Evolutionary conservation across 208 protist species (phyloP).

Genomic region (Herpetomonas tarakana): DNA sequence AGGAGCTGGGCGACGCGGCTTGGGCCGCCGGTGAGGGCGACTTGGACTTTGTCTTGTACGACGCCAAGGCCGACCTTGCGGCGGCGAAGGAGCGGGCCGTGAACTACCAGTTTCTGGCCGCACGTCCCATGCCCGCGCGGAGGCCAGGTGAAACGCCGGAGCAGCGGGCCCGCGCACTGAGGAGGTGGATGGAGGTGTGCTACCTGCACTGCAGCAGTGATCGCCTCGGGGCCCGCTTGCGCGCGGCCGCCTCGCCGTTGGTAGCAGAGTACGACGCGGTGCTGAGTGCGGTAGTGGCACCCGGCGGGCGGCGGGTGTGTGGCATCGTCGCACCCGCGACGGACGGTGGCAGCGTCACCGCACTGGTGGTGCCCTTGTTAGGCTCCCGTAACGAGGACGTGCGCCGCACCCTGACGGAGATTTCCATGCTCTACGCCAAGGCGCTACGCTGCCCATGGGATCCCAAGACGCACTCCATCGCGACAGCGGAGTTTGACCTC

Average conservation of each 20-base stretch:
- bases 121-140: slow-evolving; percentile 19
- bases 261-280: slow-evolving; percentile 44
- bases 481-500: slow-evolving; percentile 22
- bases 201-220: slow-evolving; percentile 14
- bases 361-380: slow-evolving; percentile 36
- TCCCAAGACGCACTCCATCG: slow-evolving; percentile 11
- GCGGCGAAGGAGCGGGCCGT: slow-evolving; percentile 6
- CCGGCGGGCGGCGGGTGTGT: slow-evolving; percentile 14
- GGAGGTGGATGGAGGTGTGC: slow-evolving; percentile 39
- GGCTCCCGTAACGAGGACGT: slow-evolving; percentile 7
- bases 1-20: neutral
- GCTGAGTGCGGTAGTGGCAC: slow-evolving; percentile 6
- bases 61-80: slow-evolving; percentile 2
- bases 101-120: slow-evolving; percentile 36
- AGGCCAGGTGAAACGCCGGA: slow-evolving; percentile 12
- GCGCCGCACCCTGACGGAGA: slow-evolving; percentile 20
- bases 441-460: slow-evolving; percentile 14
- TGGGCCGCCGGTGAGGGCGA: slow-evolving; percentile 9
- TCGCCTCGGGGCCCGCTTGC: slow-evolving; percentile 21
- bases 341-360: slow-evolving; percentile 15
- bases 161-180: slow-evolving; percentile 18
- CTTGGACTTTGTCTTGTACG: slow-evolving; percentile 51
- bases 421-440: slow-evolving; percentile 42
- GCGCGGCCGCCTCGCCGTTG: slow-evolving; percentile 18
- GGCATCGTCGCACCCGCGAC: slow-evolving; percentile 15